A percentile compares a stretch with the other conserved stretches of the same genome.
Conservation (phyloP, 78 protist species). For the Cavenderia fasciculata region DNA sequence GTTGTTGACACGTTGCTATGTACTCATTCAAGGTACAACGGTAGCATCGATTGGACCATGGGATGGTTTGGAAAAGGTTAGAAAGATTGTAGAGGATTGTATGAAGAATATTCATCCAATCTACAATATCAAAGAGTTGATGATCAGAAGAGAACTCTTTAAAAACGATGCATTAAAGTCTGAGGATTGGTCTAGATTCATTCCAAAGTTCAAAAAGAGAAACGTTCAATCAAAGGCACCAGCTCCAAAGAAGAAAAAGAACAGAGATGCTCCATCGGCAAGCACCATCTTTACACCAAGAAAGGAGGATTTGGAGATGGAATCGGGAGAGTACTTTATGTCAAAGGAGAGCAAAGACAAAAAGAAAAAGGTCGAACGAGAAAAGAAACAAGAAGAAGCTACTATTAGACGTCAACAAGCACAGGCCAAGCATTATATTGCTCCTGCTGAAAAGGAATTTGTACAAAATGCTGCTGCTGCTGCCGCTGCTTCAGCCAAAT, state of each 20-base stretch:
- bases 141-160: slow-evolving; percentile 97
- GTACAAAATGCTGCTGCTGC: neutral
- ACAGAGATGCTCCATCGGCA: slow-evolving; percentile 58
- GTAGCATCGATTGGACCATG: slow-evolving; percentile 95
- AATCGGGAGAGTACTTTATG: slow-evolving; percentile 93
- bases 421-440: slow-evolving; percentile 13
- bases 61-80: slow-evolving; percentile 90
- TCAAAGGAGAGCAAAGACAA: slow-evolving; percentile 72
- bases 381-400: slow-evolving; percentile 45
- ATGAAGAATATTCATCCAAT: slow-evolving; percentile 99
- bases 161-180: slow-evolving; percentile 88
- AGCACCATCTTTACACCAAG: slow-evolving; percentile 52
- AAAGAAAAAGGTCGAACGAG: slow-evolving; percentile 25
- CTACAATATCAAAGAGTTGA: slow-evolving; percentile 96
- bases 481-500: neutral
- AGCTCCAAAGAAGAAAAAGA: slow-evolving; percentile 54
- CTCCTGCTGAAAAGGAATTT: slow-evolving; percentile 53
- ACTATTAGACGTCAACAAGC: slow-evolving; percentile 18
- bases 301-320: slow-evolving; percentile 91
- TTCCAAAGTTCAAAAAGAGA: slow-evolving; percentile 96
- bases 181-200: slow-evolving; percentile 97
- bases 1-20: slow-evolving; percentile 95
- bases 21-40: slow-evolving; percentile 98
- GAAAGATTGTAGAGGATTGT: slow-evolving; percentile 96
- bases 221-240: slow-evolving; percentile 10